Base-by-base conservation (phyloP, 1,284 basidiomycete genomes). In the Quambalaria eucalypti region DNA sequence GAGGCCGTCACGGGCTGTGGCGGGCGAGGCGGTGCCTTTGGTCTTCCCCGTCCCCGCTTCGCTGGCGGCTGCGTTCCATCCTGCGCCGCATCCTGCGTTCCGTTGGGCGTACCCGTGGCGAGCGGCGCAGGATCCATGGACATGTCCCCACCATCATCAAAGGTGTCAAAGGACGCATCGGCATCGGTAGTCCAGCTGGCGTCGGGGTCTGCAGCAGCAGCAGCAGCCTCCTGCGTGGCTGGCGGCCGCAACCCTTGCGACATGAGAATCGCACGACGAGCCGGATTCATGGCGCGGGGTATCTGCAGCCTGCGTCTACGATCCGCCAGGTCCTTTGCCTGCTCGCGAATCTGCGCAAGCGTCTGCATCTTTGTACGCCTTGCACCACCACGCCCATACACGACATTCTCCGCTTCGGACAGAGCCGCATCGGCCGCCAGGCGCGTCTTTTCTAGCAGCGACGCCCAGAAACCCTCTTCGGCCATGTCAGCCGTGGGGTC, bases 381-480 rank as follows among this genome's bases (percentile, higher is more conserved):
- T 21, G n/a, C 21, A 19, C 42, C 42, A 14, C 42, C 42, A 14
- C 42, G 19, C 14, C 42, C 42, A 26, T 23, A 21, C 21, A 46
- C 25, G 21, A 23, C 21, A 12, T 46, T 21, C 42, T 46, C 42
- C 2, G 42, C 42, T 3, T 4, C 16, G 4, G 16, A 14, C 4
- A 21, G 16, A 21, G 16, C 36, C 16, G 36, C 10, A 39, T 39
- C 4, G 16, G 36, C 36, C 16, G 42, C 42, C n/a, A n/a, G n/a
- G 12, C 42, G 19, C 3, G 42, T 46, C n/a, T 26, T 21, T 7
- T 19, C 42, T 6, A 46, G 21, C 21, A 46, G 21, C 4, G 42
- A 19, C 12, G 42, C 25, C 42, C 42, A 46, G 42, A 46, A 46
- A 21, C 42, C 62, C 23, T 63, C 55, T 23, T 68, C 64, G n/a